Evolutionary conservation across 2,329 filamentous ascomycete species (phyloP).

Genomic region (Cladosporium halotolerans): DNA sequence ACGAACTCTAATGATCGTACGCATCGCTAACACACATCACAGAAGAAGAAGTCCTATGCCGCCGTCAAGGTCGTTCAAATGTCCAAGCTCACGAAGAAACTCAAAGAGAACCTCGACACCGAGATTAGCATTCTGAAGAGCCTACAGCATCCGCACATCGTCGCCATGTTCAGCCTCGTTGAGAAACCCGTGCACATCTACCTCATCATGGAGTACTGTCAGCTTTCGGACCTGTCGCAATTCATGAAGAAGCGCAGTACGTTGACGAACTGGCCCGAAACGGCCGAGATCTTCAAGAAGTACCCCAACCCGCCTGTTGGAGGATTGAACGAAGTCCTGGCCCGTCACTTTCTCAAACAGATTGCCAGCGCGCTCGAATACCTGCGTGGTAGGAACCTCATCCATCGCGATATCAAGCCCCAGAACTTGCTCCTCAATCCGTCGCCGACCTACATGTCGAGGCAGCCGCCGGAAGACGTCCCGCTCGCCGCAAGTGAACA

Average conservation of each 20-base stretch:
- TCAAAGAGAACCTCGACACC: constrained; percentile 90
- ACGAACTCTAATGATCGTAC: not conserved
- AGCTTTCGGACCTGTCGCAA: constrained; percentile 84
- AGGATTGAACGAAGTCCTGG: constrained; percentile 93
- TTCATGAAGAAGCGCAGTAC: constrained; percentile 94
- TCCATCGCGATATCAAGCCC: constrained; percentile 95
- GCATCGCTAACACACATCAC: constrained; percentile 18
- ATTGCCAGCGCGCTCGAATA: constrained; percentile 88
- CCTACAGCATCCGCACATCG: constrained; percentile 92
- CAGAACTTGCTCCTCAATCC: constrained; percentile 91
- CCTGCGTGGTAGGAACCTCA: constrained; percentile 74
- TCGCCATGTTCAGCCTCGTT: constrained; percentile 89
- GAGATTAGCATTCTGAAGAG: constrained; percentile 95
- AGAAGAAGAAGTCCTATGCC: constrained; percentile 68
- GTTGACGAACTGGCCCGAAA: constrained; percentile 70
- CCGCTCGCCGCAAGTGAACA: constrained; percentile 74
- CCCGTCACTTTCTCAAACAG: constrained; percentile 92
- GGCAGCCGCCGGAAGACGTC: constrained; percentile 54
- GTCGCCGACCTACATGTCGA: constrained; percentile 63
- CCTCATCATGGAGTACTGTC: constrained; percentile 97
- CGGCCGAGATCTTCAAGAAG: constrained; percentile 83
- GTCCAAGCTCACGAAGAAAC: constrained; percentile 84
- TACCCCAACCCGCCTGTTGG: constrained; percentile 79
- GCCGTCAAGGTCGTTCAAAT: constrained; percentile 96
- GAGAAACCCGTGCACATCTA: constrained; percentile 86